Evolutionary conservation across 2,329 filamentous ascomycete species (phyloP).

Genomic region (Verticillium tricorpus): DNA sequence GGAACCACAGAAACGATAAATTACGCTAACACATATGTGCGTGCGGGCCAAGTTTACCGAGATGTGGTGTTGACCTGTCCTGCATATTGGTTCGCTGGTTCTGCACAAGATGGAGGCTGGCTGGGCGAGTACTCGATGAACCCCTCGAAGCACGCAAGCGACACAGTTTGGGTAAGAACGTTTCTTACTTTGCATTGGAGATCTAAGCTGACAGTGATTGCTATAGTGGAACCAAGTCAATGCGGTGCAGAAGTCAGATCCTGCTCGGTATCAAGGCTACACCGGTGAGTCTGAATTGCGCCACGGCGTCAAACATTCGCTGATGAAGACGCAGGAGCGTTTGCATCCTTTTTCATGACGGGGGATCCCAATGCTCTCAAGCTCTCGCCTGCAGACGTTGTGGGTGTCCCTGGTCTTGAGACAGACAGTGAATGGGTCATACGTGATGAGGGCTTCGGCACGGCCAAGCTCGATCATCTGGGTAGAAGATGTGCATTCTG

Average conservation of each 20-base stretch:
- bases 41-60: slow-evolving; percentile 53
- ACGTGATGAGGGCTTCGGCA: slow-evolving; percentile 35
- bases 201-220: background rate
- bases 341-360: slow-evolving; percentile 56
- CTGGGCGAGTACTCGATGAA: slow-evolving; percentile 55
- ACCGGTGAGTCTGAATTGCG: slow-evolving; percentile 6
- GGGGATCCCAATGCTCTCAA: slow-evolving; percentile 55
- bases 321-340: slow-evolving; percentile 37
- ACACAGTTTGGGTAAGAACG: slow-evolving; percentile 46
- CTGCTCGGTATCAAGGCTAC: slow-evolving; percentile 51
- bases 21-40: slow-evolving; percentile 46
- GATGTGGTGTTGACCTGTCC: slow-evolving; percentile 58
- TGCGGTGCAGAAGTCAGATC: slow-evolving; percentile 44
- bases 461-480: slow-evolving; percentile 31
- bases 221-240: slow-evolving; percentile 53
- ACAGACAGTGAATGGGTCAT: slow-evolving; percentile 47
- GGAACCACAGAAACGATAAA: slow-evolving; percentile 43
- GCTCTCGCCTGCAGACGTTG: slow-evolving; percentile 37
- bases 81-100: slow-evolving; percentile 48
- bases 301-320: background rate
- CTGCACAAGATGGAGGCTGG: slow-evolving; percentile 41
- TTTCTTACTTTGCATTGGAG: slow-evolving; percentile 2
- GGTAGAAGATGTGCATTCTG: slow-evolving; percentile 49
- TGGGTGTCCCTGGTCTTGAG: slow-evolving; percentile 39
- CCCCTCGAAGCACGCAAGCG: slow-evolving; percentile 55